Evolutionary conservation across 2,329 filamentous ascomycete species (phyloP).

Genomic region (Pseudohalonectria lignicola): DNA sequence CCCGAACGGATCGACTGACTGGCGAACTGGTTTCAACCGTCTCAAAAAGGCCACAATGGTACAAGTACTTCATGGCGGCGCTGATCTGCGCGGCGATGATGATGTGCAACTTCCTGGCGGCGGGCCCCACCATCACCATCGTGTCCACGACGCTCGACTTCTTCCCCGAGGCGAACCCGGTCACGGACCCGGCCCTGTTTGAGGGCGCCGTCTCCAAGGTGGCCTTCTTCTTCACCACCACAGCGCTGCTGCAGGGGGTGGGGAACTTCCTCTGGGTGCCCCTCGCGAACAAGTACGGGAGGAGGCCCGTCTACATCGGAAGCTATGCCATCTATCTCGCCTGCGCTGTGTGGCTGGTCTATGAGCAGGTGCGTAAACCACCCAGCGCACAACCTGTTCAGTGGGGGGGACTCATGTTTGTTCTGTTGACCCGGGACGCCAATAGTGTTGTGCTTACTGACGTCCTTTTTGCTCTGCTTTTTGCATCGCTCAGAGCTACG

Average conservation of each 20-base stretch:
- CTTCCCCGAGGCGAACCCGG: constrained; percentile 24
- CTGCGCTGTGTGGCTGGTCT: constrained; percentile 28
- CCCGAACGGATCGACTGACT: no score
- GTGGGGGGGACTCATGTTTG: no score
- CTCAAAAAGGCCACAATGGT: constrained; percentile 26
- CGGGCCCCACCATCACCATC: constrained; percentile 41
- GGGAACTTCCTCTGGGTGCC: constrained; percentile 36
- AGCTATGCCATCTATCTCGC: constrained; percentile 31
- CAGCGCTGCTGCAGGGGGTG: constrained; percentile 35
- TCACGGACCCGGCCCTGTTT: constrained; percentile 13
- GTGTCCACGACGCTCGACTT: constrained; percentile 32
- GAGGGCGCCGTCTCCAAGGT: constrained; percentile 26
- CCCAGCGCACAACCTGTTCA: no score
- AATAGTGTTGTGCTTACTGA: no score
- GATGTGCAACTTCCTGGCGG: constrained; percentile 45
- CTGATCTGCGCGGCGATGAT: constrained; percentile 41
- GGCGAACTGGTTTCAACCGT: no score
- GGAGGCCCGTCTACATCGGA: constrained; percentile 28
- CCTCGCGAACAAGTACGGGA: constrained; percentile 31
- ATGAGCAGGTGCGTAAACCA: constrained; percentile 20
- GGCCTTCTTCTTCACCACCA: constrained; percentile 42
- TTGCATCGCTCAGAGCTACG: no score
- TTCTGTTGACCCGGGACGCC: no score
- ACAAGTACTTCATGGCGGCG: constrained; percentile 36
- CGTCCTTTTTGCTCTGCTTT: no score